phyloP scores from a whole-genome alignment of 2,329 filamentous ascomycete species.

The Fusarium duplospermum region DNA sequence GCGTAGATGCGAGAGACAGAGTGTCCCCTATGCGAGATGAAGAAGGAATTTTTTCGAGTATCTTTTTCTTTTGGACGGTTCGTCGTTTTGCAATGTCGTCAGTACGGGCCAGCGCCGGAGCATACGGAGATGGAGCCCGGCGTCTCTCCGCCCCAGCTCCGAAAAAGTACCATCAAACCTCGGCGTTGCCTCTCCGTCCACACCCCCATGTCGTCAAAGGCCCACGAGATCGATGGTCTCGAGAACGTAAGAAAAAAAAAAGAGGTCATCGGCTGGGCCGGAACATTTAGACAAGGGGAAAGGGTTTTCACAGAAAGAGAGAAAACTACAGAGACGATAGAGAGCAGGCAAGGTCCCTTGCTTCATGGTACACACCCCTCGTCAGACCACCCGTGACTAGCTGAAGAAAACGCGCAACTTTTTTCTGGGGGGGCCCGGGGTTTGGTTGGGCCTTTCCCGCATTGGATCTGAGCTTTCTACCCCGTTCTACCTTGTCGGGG shows the following conservation, averaged over 20 bases:
- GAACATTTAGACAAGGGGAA: background rate
- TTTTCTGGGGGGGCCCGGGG: slow-evolving; percentile 2
- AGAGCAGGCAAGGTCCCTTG: background rate
- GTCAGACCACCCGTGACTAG: slow-evolving; percentile 40
- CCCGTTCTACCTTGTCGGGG: slow-evolving; percentile 1
- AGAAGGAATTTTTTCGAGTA: background rate
- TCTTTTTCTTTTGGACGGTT: background rate
- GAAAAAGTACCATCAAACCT: background rate
- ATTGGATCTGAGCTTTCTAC: slow-evolving; percentile 4
- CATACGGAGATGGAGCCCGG: slow-evolving; percentile 24
- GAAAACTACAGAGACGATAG: background rate
- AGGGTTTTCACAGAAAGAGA: background rate
- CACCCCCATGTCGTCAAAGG: slow-evolving; percentile 11
- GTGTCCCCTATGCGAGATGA: background rate
- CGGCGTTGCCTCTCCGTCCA: slow-evolving; percentile 32
- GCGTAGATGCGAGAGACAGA: background rate
- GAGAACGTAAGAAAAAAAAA: slow-evolving; percentile 3
- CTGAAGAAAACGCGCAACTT: slow-evolving; percentile 30
- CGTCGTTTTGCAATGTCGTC: background rate
- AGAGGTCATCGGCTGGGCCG: background rate
- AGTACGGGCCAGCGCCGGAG: slow-evolving; percentile 26
- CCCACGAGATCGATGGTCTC: slow-evolving; percentile 18
- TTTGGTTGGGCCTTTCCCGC: background rate
- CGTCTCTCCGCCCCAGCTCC: slow-evolving; percentile 36
- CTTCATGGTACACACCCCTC: slow-evolving; percentile 3